Base-by-base conservation (phyloP, 805 yeast species). In the Candida germanica region DNA sequence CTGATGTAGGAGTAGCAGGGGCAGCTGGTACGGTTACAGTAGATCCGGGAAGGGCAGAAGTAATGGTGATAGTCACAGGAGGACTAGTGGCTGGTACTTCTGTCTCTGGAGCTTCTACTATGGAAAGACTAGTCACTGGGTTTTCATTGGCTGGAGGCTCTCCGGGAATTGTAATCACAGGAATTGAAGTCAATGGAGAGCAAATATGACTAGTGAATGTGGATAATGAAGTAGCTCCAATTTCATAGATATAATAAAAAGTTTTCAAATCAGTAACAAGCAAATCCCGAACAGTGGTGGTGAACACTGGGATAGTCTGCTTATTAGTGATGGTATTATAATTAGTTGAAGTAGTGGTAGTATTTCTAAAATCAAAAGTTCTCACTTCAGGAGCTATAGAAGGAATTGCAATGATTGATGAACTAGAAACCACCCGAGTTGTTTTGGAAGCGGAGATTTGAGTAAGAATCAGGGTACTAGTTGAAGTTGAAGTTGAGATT, bases 401-500 rank as follows among this genome's bases (percentile, higher is more conserved):
- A 20, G 10, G 23, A 20, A 20, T 20, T 10, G 10, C 6, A n/a
- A n/a, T n/a, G n/a, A n/a, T n/a, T 20, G 23, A 20, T 7, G 6
- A 6, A 7, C 9, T 7, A 6, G 23, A 20, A 20, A 20, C 10
- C 6, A 25, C 21, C 11, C 19, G n/a, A 22, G 21, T 21, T 11
- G 14, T 11, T n/a, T 4, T 26, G 10, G 32, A 4, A 14, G 27
- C 13, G 11, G 5, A 14, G 18, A 15, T 26, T n/a, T 6, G n/a
- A 31, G 29, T 16, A 7, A 20, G 23, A 20, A 20, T 10, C 23
- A 20, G 23, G 18, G 36, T 9, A 29, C 29, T 20, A 12, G 26
- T 11, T 11, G 25, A 24, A 21, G 26, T n/a, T 7, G 49, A 18
- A 27, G 30, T 27, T 8, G 30, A n/a, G 11, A 16, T n/a, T 6